phyloP scores from a whole-genome alignment of 73 alveolate genomes.

The Tetrahymena borealis region DNA sequence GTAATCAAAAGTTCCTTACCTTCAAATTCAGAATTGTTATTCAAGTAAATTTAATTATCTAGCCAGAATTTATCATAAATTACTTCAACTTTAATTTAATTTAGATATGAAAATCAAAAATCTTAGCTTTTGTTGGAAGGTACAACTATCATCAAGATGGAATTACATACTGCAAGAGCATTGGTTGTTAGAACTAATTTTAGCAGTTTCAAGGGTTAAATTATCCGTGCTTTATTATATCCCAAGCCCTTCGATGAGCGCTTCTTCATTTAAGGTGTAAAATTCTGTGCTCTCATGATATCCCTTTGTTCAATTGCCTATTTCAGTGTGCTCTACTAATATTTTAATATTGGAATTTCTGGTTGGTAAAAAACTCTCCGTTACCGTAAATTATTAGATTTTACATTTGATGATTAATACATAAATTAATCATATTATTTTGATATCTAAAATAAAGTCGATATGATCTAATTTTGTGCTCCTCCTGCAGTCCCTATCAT shows the following conservation, averaged over 20 bases:
- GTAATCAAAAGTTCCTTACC: background rate
- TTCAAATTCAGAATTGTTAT: background rate
- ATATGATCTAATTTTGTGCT: background rate
- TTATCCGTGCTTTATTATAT: conserved; percentile 13
- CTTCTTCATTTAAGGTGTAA: conserved; percentile 20
- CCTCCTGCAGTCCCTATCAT: conserved; percentile 6
- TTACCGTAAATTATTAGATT: background rate
- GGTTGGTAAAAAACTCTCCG: background rate
- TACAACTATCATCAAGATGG: background rate
- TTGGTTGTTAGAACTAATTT: conserved; percentile 36
- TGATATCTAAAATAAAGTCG: background rate
- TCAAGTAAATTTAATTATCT: background rate
- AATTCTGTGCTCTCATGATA: background rate
- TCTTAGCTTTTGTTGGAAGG: background rate
- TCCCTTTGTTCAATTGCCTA: background rate
- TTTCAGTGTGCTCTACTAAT: background rate
- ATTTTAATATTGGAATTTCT: background rate
- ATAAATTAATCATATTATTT: background rate
- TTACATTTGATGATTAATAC: background rate
- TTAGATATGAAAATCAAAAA: background rate
- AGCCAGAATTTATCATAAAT: background rate
- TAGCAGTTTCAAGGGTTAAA: conserved; percentile 33
- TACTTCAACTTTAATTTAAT: background rate
- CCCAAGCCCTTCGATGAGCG: conserved; percentile 4
- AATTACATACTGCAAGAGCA: background rate